Evolutionary conservation across 148 eudicot species (phyloP), one percentile per base, ranked within the genome.

Genomic region (Hydrangea macrophylla): DNA sequence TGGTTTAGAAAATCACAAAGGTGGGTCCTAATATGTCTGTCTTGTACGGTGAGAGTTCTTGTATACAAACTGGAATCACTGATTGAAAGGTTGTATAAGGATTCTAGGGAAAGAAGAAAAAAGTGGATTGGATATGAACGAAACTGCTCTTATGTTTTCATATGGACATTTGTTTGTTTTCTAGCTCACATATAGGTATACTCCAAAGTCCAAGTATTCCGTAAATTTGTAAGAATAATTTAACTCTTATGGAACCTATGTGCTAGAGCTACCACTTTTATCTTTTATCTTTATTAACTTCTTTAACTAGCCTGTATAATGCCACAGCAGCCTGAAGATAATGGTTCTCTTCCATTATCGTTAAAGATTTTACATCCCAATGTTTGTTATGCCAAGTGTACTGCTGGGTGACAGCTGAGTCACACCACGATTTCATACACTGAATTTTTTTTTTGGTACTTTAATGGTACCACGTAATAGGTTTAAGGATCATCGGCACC

Each of bases 1-100:
- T 36, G 27, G 30, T 60, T 60, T 60, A 60, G 28, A 60, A 36
- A 60, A 60, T 22, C n/a, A 22, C 26, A 32, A 4, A 1, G 20
- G 64, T 60, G 64, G 64, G 63, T 32, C 44, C 63, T 32, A 30
- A 18, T 59, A 25, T 13, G 40, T 36, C 48, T 35, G 64, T 36
- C 64, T 37, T 60, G 48, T 60, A 11, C 10, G 48, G 48, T 23
- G 48, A 36, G 13, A 18, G 30, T 36, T 17, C 64, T 60, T 35
- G 15, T 3, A 9, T 33, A n/a, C 40, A 31, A 31, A 59, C 62
- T 60, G 63, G 22, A 26, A 33, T 60, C 26, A 60, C 44, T 60
- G 63, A 35, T 20, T 60, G 44, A 35, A 60, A 23, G 35, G 48
- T 60, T 42, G 48, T 48, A 45, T 48, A 18, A 35, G 39, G 8